Conservation (phyloP, 352 stramenopile species). For the Phytopythium vexans region DNA sequence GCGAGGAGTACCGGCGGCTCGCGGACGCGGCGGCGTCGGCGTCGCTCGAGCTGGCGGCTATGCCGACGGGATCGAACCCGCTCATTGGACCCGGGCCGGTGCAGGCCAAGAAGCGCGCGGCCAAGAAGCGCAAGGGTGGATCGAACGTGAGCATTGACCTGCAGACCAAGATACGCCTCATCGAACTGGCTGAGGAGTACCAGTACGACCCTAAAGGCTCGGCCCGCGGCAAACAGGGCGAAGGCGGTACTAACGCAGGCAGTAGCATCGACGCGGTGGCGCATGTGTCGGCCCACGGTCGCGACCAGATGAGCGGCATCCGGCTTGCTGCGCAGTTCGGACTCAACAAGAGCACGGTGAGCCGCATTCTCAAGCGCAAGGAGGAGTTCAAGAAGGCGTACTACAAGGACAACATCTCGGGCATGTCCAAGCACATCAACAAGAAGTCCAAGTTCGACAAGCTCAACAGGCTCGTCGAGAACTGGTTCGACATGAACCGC, state of each 20-base stretch:
- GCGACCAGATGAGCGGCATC: constrained; percentile 71
- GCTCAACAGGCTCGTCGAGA: constrained; percentile 76
- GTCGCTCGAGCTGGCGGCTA: constrained; percentile 6
- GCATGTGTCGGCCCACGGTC: constrained; percentile 6
- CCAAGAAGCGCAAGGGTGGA: constrained; percentile 57
- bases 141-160: constrained; percentile 74
- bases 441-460: constrained; percentile 88
- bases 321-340: constrained; percentile 69
- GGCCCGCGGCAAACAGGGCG: constrained; percentile 25
- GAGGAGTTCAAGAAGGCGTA: constrained; percentile 86
- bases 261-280: background rate
- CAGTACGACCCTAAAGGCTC: constrained; percentile 71
- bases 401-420: constrained; percentile 84
- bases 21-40: constrained; percentile 18
- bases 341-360: constrained; percentile 82
- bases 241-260: background rate
- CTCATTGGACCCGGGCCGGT: background rate
- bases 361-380: constrained; percentile 83
- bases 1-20: constrained; percentile 43
- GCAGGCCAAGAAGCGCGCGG: constrained; percentile 7
- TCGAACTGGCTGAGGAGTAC: constrained; percentile 79
- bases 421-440: constrained; percentile 84
- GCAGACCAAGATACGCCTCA: constrained; percentile 83
- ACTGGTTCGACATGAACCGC: constrained; percentile 80
- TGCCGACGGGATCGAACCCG: background rate